Conservation (phyloP, 176 grass and related monocot species). For the Aegilops tauschii region DNA sequence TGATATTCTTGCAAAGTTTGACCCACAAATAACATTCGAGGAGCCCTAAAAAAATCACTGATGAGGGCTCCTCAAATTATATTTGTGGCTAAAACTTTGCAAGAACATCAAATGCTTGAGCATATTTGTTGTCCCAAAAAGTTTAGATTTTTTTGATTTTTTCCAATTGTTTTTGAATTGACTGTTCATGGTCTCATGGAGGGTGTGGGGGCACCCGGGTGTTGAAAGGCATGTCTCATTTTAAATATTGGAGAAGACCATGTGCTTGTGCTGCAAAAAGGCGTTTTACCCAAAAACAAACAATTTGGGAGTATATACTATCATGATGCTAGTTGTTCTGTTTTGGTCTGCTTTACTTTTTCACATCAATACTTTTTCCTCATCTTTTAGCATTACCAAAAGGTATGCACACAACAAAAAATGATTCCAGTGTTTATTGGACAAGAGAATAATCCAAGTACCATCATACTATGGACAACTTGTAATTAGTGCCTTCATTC, state of each 20-base stretch:
- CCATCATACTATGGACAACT: background rate
- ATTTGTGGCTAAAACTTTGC: too few relatives aligned
- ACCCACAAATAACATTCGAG: too few relatives aligned
- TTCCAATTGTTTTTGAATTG: too few relatives aligned
- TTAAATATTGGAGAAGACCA: background rate
- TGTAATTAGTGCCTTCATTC: background rate
- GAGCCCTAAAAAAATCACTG: too few relatives aligned
- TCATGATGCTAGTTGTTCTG: background rate
- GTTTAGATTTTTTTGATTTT: too few relatives aligned
- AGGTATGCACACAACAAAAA: background rate
- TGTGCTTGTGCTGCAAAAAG: constrained; percentile 6
- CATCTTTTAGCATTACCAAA: constrained; percentile 3
- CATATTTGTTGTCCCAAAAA: too few relatives aligned
- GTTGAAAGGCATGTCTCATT: too few relatives aligned
- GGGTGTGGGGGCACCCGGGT: too few relatives aligned
- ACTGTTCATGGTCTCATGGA: too few relatives aligned
- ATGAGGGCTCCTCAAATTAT: too few relatives aligned
- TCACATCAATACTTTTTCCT: constrained; percentile 14
- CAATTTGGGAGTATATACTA: background rate
- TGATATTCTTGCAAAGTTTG: too few relatives aligned
- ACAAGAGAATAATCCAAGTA: background rate
- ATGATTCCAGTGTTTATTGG: background rate
- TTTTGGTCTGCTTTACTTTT: background rate
- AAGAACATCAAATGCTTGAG: too few relatives aligned
- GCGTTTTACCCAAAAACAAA: background rate